phyloP scores from a whole-genome alignment of 1,139 yeast species.

The Candida neerlandica region DNA sequence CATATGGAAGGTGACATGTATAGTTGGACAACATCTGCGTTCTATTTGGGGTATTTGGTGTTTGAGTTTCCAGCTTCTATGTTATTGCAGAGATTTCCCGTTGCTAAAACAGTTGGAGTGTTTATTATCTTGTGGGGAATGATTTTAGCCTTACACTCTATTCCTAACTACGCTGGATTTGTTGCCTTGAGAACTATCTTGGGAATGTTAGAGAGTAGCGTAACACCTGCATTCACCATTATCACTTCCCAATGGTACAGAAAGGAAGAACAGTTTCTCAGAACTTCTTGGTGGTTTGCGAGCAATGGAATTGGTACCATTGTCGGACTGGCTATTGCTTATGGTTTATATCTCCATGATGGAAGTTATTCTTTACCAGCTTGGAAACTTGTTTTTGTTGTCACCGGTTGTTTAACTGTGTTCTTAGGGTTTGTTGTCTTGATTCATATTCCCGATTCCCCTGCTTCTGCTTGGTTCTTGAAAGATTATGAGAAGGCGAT shows the following conservation, averaged over 20 bases:
- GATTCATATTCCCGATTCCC: conserved; percentile 32
- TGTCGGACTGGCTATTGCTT: conserved; percentile 28
- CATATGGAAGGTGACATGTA: conserved; percentile 54
- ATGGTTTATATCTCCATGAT: conserved; percentile 21
- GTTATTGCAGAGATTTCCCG: conserved; percentile 39
- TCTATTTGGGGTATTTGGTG: conserved; percentile 54
- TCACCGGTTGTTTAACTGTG: conserved; percentile 33
- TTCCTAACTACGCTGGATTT: conserved; percentile 33
- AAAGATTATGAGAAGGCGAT: conserved; percentile 47
- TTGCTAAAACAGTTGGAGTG: conserved; percentile 28
- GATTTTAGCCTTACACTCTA: conserved; percentile 30
- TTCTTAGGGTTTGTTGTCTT: conserved; percentile 26
- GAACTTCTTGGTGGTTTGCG: conserved; percentile 33
- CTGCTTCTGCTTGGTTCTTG: conserved; percentile 39
- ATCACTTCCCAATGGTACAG: conserved; percentile 39
- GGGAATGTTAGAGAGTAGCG: conserved; percentile 58
- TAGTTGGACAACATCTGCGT: conserved; percentile 59
- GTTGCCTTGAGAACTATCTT: conserved; percentile 35
- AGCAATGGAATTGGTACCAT: conserved; percentile 35
- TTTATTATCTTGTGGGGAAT: conserved; percentile 34
- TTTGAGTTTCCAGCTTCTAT: conserved; percentile 50
- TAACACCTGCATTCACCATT: conserved; percentile 60
- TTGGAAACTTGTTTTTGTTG: conserved; percentile 37
- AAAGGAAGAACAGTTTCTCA: conserved; percentile 25
- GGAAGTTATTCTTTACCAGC: conserved; percentile 24